Conservation (phyloP, 345 rosid genomes). For the Physaria fendleri region DNA sequence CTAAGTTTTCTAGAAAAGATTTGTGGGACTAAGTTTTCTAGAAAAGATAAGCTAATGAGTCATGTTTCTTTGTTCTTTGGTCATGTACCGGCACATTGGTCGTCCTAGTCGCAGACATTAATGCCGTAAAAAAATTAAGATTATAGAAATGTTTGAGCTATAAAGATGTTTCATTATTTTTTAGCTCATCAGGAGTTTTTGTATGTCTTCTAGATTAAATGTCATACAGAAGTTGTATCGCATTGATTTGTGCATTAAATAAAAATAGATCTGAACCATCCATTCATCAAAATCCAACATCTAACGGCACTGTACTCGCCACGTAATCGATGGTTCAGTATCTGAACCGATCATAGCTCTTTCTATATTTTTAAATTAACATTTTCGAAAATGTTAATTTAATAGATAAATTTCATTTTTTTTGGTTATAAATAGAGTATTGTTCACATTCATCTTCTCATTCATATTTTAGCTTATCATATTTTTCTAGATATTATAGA, state of each 20-base stretch:
- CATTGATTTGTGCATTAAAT: neutral
- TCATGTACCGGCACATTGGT: constrained; percentile 39
- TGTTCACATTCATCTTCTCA: no score
- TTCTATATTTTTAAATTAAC: no score
- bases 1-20: constrained; percentile 79
- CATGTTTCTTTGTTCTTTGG: constrained; percentile 74
- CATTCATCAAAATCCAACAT: neutral
- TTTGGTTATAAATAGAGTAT: no score
- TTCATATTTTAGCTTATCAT: no score
- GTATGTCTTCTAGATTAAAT: neutral
- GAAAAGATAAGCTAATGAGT: constrained; percentile 82
- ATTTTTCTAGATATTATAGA: no score
- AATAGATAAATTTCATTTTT: no score
- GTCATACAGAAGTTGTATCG: neutral
- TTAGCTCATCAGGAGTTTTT: neutral
- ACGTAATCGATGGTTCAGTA: constrained; percentile 2
- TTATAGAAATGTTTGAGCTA: neutral
- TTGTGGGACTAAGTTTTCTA: constrained; percentile 79
- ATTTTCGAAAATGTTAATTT: no score
- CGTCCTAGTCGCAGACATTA: neutral
- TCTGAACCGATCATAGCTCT: constrained; percentile 2
- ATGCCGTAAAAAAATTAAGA: neutral
- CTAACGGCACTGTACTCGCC: neutral
- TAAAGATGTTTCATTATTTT: neutral
- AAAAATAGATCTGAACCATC: constrained; percentile 17